phyloP scores from a whole-genome alignment of 192 early-diverging fungal genomes.

The Geranomyces variabilis region DNA sequence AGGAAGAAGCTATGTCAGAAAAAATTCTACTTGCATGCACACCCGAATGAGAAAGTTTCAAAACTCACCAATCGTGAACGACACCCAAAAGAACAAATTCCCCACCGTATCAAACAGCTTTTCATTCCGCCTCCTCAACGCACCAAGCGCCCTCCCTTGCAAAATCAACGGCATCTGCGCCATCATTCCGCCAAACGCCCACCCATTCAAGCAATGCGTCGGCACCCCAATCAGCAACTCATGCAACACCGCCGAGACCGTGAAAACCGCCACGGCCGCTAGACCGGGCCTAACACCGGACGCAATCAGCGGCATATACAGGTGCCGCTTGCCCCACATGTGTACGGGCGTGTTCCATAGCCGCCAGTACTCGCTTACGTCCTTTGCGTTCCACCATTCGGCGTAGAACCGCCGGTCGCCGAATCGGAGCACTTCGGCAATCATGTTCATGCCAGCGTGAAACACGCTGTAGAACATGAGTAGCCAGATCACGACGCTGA shows the following conservation, averaged over 20 bases:
- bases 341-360: constrained; percentile 88
- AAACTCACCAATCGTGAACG: constrained; percentile 40
- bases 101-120: constrained; percentile 45
- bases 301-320: constrained; percentile 77
- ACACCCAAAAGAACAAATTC: constrained; percentile 41
- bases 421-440: constrained; percentile 77
- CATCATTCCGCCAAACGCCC: constrained; percentile 67
- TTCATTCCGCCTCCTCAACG: constrained; percentile 21
- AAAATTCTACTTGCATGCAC: too few species aligned
- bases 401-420: constrained; percentile 85
- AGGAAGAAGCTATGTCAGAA: too few species aligned
- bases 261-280: constrained; percentile 71
- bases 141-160: constrained; percentile 11
- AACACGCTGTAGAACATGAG: constrained; percentile 87
- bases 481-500: constrained; percentile 81
- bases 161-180: constrained; percentile 38
- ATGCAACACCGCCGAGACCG: constrained; percentile 84
- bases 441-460: constrained; percentile 77
- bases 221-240: constrained; percentile 86
- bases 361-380: constrained; percentile 81
- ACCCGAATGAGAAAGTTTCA: neutral
- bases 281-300: constrained; percentile 62
- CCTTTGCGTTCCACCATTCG: constrained; percentile 77
- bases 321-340: constrained; percentile 74
- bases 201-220: constrained; percentile 76